Evolutionary conservation across 148 eudicot species (phyloP).

Genomic region (Chenopodium quinoa): DNA sequence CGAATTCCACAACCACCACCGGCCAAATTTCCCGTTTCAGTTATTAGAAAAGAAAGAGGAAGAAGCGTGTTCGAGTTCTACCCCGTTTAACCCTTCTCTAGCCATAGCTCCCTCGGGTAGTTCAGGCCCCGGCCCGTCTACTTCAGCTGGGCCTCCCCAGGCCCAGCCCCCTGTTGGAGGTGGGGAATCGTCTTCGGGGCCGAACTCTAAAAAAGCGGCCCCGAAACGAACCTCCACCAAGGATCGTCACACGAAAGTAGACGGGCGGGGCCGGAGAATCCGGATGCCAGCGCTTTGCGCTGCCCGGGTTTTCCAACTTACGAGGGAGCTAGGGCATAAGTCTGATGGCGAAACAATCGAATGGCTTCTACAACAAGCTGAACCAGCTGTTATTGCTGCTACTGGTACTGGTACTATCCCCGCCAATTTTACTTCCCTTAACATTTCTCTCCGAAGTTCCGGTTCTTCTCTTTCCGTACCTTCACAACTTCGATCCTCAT

Average conservation of each 20-base stretch:
- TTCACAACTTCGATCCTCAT: constrained; percentile 63
- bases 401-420: constrained; percentile 99
- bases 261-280: constrained; percentile 95
- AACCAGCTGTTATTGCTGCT: constrained; percentile 92
- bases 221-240: constrained; percentile 82
- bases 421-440: constrained; percentile 85
- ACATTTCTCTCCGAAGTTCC: constrained; percentile 83
- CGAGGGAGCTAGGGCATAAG: constrained; percentile 89
- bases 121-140: constrained; percentile 22
- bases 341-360: constrained; percentile 95
- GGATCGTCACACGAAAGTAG: constrained; percentile 95
- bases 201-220: constrained; percentile 43
- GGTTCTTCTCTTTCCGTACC: constrained; percentile 85
- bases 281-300: constrained; percentile 98
- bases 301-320: constrained; percentile 91
- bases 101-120: constrained; percentile 32
- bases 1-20: constrained; percentile 41
- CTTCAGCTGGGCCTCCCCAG: constrained; percentile 5
- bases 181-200: constrained; percentile 21
- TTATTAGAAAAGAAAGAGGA: constrained; percentile 77
- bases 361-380: constrained; percentile 96
- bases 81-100: constrained; percentile 42
- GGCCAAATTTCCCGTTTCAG: constrained; percentile 85
- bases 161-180: constrained; percentile 8
- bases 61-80: constrained; percentile 51